These are phyloP conservation scores for Acrasis kona DNA, from an alignment of 78 protist species.

Conservation along the genomic window DNA sequence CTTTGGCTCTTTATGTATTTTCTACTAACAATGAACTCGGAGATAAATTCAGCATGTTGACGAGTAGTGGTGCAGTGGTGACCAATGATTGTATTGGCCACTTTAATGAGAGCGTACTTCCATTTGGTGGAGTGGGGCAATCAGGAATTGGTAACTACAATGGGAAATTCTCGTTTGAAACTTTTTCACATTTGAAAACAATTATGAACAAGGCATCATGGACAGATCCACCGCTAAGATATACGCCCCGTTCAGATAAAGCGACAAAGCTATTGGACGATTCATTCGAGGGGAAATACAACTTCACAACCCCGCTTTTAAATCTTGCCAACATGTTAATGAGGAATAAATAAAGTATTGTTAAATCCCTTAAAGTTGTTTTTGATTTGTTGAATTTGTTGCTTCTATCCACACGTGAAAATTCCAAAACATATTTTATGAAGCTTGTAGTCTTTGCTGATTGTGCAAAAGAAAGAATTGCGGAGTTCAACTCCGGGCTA, in stretches of 20 bases:
- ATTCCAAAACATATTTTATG: too few relatives aligned
- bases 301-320: too few relatives aligned
- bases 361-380: too few relatives aligned
- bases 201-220: neutral
- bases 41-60: neutral
- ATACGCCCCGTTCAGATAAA: constrained; percentile 21
- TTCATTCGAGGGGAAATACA: too few relatives aligned
- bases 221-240: neutral
- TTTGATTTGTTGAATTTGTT: too few relatives aligned
- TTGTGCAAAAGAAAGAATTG: too few relatives aligned
- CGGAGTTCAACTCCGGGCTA: too few relatives aligned
- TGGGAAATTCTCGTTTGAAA: constrained; percentile 50
- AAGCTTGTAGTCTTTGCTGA: too few relatives aligned
- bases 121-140: constrained; percentile 94
- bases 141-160: constrained; percentile 80
- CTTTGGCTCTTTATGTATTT: constrained; percentile 78
- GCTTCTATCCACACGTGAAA: too few relatives aligned
- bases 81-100: constrained; percentile 46
- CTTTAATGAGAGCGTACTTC: constrained; percentile 60
- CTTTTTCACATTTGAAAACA: constrained; percentile 55
- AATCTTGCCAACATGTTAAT: too few relatives aligned
- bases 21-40: constrained; percentile 4
- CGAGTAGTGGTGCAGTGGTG: constrained; percentile 26
- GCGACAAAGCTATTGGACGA: too few relatives aligned
- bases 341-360: too few relatives aligned